Conservation (phyloP, 2,329 filamentous ascomycete genomes). For the Colletotrichum tabaci region DNA sequence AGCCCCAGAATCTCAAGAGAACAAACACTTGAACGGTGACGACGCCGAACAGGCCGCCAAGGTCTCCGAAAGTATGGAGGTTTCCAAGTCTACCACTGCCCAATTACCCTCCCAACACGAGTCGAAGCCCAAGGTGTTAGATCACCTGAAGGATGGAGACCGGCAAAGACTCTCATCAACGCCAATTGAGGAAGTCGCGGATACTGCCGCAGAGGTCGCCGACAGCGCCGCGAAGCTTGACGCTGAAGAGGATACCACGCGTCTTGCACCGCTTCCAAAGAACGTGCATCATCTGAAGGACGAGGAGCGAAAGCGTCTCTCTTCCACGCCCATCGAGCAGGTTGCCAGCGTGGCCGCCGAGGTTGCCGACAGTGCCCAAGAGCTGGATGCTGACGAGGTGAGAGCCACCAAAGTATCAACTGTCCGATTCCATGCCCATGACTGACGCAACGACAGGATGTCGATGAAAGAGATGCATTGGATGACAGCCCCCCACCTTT, state of each 20-base stretch:
- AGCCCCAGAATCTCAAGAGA: conserved; percentile 42
- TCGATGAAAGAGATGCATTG: conserved; percentile 37
- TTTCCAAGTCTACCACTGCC: conserved; percentile 3
- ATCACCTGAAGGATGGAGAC: conserved; percentile 46
- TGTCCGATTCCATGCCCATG: too few relatives aligned
- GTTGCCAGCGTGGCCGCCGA: conserved; percentile 61
- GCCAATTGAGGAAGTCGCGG: conserved; percentile 58
- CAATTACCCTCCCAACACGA: conserved; percentile 44
- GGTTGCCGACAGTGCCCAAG: conserved; percentile 59
- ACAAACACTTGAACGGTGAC: conserved; percentile 18
- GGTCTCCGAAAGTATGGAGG: conserved; percentile 19
- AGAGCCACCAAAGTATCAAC: background rate
- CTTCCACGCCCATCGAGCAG: conserved; percentile 57
- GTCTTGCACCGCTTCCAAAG: conserved; percentile 8
- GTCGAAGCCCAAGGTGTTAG: conserved; percentile 20
- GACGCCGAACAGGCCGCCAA: conserved; percentile 11
- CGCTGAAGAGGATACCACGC: conserved; percentile 14
- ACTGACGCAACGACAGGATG: conserved; percentile 20
- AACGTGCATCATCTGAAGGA: conserved; percentile 34
- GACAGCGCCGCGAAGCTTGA: conserved; percentile 58
- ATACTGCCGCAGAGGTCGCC: conserved; percentile 61
- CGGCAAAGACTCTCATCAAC: conserved; percentile 54
- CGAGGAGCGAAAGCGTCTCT: conserved; percentile 52
- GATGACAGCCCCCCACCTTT: conserved; percentile 54
- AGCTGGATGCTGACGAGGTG: conserved; percentile 50